Percentiles rank a stretch among this genome's conserved stretches.
Conservation (phyloP, 1,139 yeast genomes). For the Saccharomyces hybrid region DNA sequence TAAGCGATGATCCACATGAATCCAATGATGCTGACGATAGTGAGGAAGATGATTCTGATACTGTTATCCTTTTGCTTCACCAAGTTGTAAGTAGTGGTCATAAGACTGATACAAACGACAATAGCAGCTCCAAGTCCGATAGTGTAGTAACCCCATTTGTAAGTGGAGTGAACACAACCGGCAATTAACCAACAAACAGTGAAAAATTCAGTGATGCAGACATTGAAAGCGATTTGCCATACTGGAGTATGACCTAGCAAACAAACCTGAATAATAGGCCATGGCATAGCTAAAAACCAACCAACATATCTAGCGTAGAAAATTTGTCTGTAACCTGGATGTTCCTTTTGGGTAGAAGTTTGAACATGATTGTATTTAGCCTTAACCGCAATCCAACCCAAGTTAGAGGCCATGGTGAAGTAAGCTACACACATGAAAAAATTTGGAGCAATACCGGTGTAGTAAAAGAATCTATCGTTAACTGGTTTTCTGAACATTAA, state of each 20-base stretch:
- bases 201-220: conserved; percentile 42
- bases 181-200: conserved; percentile 52
- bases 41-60: conserved; percentile 16
- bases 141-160: conserved; percentile 47
- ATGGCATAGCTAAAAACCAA: conserved; percentile 59
- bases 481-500: conserved; percentile 37
- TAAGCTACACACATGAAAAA: conserved; percentile 46
- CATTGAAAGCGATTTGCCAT: conserved; percentile 36
- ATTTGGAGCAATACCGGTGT: conserved; percentile 37
- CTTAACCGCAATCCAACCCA: conserved; percentile 52
- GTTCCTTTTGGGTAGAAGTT: conserved; percentile 29
- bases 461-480: conserved; percentile 15
- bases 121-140: conserved; percentile 33
- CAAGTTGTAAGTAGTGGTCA: conserved; percentile 25
- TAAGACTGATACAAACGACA: conserved; percentile 18
- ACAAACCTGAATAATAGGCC: conserved; percentile 42
- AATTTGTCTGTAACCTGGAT: conserved; percentile 48
- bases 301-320: conserved; percentile 61
- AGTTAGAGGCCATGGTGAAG: conserved; percentile 58
- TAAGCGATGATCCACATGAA: conserved; percentile 43
- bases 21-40: conserved; percentile 30
- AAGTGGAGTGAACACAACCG: conserved; percentile 45
- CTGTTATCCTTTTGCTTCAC: conserved; percentile 16
- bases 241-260: conserved; percentile 39
- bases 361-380: conserved; percentile 51